Base-by-base conservation (phyloP, 169 alveolate genomes). In the Cryptosporidium baileyi region DNA sequence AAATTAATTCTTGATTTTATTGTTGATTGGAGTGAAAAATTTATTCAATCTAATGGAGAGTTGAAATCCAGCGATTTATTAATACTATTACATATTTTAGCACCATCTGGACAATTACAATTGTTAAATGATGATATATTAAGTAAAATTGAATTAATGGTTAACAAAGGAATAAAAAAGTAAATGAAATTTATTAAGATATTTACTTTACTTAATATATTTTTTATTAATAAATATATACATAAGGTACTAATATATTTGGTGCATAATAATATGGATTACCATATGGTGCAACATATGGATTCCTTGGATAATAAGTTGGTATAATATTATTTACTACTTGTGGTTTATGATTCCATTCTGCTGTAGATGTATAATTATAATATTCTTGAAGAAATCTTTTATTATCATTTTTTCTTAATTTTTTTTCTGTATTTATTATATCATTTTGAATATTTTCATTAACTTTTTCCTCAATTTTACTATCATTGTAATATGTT, bases 201-300 rank as follows among this genome's bases (percentile, higher is more conserved):
- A 47, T 47, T 2, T n/a, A 65, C 7, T 17, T 24, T 6, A 26
- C 19, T 6, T 57, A 6, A 3, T 13, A 28, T 17, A 15, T 57
- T 57, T 32, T 6, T n/a, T 32, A 15, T 57, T 57, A 74, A 24
- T 74, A 74, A 22, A 74, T 57, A 24, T 74, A 74, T 74, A 74
- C 67, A 74, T 52, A 74, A 1, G 85, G 85, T 28, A 74, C 85
- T 3, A 74, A 26, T 13, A 74, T 74, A 41, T 74, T 74, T 57
- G 85, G 85, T 22, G 85, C 85, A 40, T 51, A 74, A 28, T 74
- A 74, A 57, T 74, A 74, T 8, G 85, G 85, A 74, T 74, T 74
- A 36, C 85, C 85, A 54, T 74, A 74, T 38, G 85, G 85, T 17
- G 85, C 60, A 74, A 74, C 74, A 36, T 74, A 74, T 1, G 85